Percentiles rank a stretch among this genome's conserved stretches.
These are phyloP conservation scores for Cutaneotrichosporon mucoides DNA, from an alignment of 1,284 basidiomycete genomes.

Conservation along the genomic window DNA sequence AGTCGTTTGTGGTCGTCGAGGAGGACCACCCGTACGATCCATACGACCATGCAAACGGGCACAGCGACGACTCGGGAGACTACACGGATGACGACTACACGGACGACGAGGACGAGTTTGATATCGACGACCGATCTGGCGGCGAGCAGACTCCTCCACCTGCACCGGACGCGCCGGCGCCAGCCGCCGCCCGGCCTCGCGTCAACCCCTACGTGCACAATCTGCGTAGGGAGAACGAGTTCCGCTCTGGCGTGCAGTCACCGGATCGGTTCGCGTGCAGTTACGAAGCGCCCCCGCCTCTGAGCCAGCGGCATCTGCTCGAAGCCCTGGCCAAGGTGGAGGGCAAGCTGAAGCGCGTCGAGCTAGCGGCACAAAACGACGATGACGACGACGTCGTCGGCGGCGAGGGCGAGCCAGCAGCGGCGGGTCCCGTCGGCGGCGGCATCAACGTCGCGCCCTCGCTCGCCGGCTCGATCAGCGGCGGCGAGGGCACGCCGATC, in stretches of 20 bases:
- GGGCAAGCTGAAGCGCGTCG: conserved; percentile 5
- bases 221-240: neutral
- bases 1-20: conserved; percentile 96
- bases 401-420: no score
- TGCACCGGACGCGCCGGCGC: neutral
- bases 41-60: conserved; percentile 1
- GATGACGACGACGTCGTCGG: neutral
- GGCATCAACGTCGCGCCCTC: no score
- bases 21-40: conserved; percentile 54
- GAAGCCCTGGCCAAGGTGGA: conserved; percentile 30
- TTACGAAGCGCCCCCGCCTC: conserved; percentile 55
- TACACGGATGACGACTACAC: conserved; percentile 48
- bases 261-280: conserved; percentile 70
- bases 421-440: no score
- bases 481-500: neutral
- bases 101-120: conserved; percentile 55
- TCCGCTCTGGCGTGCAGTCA: conserved; percentile 58
- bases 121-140: conserved; percentile 73
- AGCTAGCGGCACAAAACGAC: neutral
- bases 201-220: neutral
- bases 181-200: neutral
- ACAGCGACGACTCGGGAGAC: conserved; percentile 51
- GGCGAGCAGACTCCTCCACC: conserved; percentile 28
- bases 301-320: conserved; percentile 52
- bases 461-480: no score